Evolutionary conservation across 1,284 basidiomycete genomes (phyloP).

Genomic region (Coriolopsis trogii): DNA sequence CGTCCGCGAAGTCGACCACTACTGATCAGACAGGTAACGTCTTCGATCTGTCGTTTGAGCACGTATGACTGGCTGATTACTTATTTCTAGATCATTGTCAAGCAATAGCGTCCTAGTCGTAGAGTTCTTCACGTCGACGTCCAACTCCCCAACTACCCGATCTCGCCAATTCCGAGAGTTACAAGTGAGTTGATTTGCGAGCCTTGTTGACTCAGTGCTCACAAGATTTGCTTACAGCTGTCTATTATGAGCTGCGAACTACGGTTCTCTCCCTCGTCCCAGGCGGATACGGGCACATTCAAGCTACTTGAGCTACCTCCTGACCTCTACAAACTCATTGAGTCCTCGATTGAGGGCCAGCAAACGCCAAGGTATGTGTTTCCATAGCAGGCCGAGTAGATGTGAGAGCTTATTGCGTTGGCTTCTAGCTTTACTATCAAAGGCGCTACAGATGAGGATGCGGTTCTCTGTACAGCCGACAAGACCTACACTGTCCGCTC

Average conservation of each 20-base stretch:
- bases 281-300: conserved; percentile 51
- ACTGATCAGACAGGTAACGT: too few relatives aligned
- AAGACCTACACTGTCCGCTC: conserved; percentile 84
- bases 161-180: too few relatives aligned
- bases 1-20: too few relatives aligned
- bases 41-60: too few relatives aligned
- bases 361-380: conserved; percentile 13
- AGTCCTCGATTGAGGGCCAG: conserved; percentile 24
- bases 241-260: conserved; percentile 40
- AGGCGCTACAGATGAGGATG: conserved; percentile 80
- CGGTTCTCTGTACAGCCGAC: conserved; percentile 81
- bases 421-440: conserved; percentile 77
- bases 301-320: conserved; percentile 71
- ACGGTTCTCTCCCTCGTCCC: conserved; percentile 52
- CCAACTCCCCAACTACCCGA: too few relatives aligned
- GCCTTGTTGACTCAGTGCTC: too few relatives aligned
- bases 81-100: too few relatives aligned
- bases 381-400: neutral
- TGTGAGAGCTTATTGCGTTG: neutral
- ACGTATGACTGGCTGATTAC: too few relatives aligned
- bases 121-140: too few relatives aligned
- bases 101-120: too few relatives aligned
- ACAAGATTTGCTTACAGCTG: neutral
- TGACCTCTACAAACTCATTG: conserved; percentile 55
- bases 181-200: neutral